These are phyloP conservation scores for Cryphonectria parasitica DNA, from an alignment of 2,329 filamentous ascomycete genomes.

Conservation along the genomic window DNA sequence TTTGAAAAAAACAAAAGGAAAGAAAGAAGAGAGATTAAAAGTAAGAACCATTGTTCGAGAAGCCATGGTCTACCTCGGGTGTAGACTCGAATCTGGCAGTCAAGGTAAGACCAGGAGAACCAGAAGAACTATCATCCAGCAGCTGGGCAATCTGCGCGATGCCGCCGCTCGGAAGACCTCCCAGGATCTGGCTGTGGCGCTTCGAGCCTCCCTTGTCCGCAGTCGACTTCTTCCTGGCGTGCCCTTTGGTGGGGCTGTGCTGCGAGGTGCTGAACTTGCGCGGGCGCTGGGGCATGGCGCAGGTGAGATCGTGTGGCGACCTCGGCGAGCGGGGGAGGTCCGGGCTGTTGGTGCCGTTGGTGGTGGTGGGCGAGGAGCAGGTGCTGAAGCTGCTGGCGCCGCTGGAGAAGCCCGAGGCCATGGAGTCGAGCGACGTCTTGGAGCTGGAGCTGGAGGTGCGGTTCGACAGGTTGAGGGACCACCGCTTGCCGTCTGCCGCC, in stretches of 20 bases:
- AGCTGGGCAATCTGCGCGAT: conserved; percentile 16
- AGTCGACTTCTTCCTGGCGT: conserved; percentile 20
- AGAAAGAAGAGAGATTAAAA: conserved; percentile 13
- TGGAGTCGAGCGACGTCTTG: conserved; percentile 26
- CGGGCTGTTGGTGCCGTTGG: conserved; percentile 12
- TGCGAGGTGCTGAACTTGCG: conserved; percentile 30
- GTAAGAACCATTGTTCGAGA: conserved; percentile 20
- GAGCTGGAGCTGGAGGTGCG: conserved; percentile 26
- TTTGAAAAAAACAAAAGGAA: neutral
- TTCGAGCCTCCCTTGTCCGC: conserved; percentile 23
- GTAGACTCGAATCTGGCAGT: conserved; percentile 29
- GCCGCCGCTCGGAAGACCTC: conserved; percentile 24
- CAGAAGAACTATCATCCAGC: conserved; percentile 17
- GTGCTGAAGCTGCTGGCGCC: conserved; percentile 15
- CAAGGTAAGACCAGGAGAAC: conserved; percentile 24
- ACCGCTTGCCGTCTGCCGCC: neutral
- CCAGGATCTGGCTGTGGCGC: conserved; percentile 27
- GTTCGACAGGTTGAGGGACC: conserved; percentile 13
- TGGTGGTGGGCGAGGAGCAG: conserved; percentile 21
- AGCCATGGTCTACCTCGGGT: conserved; percentile 22
- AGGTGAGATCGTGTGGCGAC: conserved; percentile 18
- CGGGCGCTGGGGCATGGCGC: conserved; percentile 14
- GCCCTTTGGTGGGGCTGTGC: conserved; percentile 25
- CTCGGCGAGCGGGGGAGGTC: conserved; percentile 14
- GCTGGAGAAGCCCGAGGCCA: conserved; percentile 17